Base-by-base conservation (phyloP, 257 asterid species). In the Ballota nigra region DNA sequence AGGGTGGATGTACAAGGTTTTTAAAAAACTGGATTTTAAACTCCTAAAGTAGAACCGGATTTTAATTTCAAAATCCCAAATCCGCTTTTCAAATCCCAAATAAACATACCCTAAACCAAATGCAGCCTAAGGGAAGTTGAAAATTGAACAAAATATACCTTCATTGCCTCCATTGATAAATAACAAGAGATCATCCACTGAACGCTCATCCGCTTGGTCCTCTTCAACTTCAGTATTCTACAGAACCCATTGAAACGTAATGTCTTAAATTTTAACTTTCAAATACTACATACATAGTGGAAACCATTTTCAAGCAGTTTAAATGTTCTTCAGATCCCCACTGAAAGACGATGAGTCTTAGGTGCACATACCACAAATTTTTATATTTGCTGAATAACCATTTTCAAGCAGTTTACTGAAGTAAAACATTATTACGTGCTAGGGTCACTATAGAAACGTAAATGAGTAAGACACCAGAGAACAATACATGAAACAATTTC, bases 101-200 rank as follows among this genome's bases (percentile, higher is more conserved):
- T 36, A 36, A 33, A 33, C 38, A 33, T 33, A 33, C 29, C 29
- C 29, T 1, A 26, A 3, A 26, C 2, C n/a, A n/a, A n/a, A n/a
- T n/a, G n/a, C n/a, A n/a, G 5, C 34, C 34, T 29, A 12, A 9
- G 59, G 66, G 15, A 73, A 51, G 34, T 41, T 26, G 40, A 29
- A 68, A 72, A 28, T 19, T 49, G 41, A 72, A 64, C 60, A 10
- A 72, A 43, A 8, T 24, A 22, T 80, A 83, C 88, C 92, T 82
- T 65, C 83, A 77, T 79, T 66, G 77, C 67, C 84, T 69, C 94
- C 90, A 81, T 89, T 87, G 60, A 89, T 89, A 74, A 82, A 89
- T 20, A 88, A 82, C 70, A 89, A 77, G 55, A 89, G 91, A 68
- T 89, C 96, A 79, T 89, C 96, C 38, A 89, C 87, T 41, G 94